Evolutionary conservation across 1,139 yeast genomes (phyloP), one percentile per base, ranked within the genome.

Genomic region (Kodamaea arcana): DNA sequence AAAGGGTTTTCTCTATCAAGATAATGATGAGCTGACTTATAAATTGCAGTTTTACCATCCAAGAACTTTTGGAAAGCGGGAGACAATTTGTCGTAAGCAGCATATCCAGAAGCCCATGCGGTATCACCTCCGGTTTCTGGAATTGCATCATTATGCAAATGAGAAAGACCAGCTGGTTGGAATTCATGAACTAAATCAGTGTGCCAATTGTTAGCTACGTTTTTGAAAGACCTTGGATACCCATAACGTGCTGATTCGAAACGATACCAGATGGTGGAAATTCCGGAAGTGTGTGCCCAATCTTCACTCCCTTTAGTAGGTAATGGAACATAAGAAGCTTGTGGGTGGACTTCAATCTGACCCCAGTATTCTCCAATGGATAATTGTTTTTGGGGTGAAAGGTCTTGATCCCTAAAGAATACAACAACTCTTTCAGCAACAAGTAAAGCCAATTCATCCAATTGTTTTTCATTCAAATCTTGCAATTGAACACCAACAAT

Each of bases 251-350:
- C 54, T 30, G 54, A 52, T 33, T 41, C 43, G 42, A 57, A 60
- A 40, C 74, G 77, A 37, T 67, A 72, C 82, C 82, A 76, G 41
- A 78, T 69, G 6, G 71, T 70, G 15, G 77, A 56, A 24, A 71
- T 56, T 20, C 82, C 82, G 15, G 42, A 35, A 15, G 42, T 27
- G 29, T 35, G 33, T 3, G 41, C 42, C 15, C 13, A 24, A 6
- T n/a, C n/a, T 15, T 21, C 27, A 15, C 12, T 11, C 12, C 32
- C 39, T n/a, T 32, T 26, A 8, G 24, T 29, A 7, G 36, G 39
- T 17, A 30, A 23, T 18, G 27, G 27, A 44, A 50, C 30, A 46
- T 55, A 43, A 46, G 52, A 67, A 20, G 56, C 69, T 48, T 68
- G 69, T 15, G 72, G 62, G 41, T 66, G 72, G 18, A 61, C 57